phyloP scores from a whole-genome alignment of 352 stramenopile species.

The Pythium grandisporangium region DNA sequence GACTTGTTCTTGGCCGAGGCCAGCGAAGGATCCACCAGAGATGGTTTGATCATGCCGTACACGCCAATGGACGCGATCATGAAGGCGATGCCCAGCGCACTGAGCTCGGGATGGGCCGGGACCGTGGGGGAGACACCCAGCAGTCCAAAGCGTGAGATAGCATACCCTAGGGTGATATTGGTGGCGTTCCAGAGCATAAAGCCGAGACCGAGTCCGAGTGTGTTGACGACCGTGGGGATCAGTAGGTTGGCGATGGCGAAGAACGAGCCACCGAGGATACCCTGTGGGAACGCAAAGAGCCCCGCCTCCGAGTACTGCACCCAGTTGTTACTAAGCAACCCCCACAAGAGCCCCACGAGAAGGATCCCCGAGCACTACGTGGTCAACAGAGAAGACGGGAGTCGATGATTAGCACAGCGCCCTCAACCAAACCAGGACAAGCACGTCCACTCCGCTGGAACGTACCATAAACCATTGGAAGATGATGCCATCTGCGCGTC shows the following conservation, averaged over 20 bases:
- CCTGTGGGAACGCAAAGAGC: conserved; percentile 73
- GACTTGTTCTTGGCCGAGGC: conserved; percentile 1
- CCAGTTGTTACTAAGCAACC: conserved; percentile 77
- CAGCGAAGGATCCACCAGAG: conserved; percentile 14
- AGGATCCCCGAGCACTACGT: conserved; percentile 80
- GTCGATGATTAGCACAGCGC: no score
- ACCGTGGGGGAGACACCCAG: conserved; percentile 60
- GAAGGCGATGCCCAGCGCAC: conserved; percentile 57
- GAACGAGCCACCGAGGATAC: conserved; percentile 61
- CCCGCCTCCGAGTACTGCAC: conserved; percentile 56
- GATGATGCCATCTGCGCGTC: conserved; percentile 64
- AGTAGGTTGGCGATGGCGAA: conserved; percentile 78
- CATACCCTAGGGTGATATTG: conserved; percentile 77
- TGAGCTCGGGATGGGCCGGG: conserved; percentile 39
- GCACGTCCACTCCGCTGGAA: no score
- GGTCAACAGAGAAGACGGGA: no score
- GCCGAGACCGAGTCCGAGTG: conserved; percentile 59
- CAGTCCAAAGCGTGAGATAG: conserved; percentile 63
- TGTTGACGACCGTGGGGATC: conserved; percentile 83
- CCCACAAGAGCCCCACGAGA: conserved; percentile 69
- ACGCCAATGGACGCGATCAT: conserved; percentile 76
- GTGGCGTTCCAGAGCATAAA: conserved; percentile 86
- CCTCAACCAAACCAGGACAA: no score
- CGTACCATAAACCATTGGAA: conserved; percentile 86
- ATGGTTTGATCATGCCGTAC: conserved; percentile 72